A percentile compares a stretch with the other conserved stretches of the same genome.
Evolutionary conservation across 805 yeast genomes (phyloP).

Genomic region (Candida maris): DNA sequence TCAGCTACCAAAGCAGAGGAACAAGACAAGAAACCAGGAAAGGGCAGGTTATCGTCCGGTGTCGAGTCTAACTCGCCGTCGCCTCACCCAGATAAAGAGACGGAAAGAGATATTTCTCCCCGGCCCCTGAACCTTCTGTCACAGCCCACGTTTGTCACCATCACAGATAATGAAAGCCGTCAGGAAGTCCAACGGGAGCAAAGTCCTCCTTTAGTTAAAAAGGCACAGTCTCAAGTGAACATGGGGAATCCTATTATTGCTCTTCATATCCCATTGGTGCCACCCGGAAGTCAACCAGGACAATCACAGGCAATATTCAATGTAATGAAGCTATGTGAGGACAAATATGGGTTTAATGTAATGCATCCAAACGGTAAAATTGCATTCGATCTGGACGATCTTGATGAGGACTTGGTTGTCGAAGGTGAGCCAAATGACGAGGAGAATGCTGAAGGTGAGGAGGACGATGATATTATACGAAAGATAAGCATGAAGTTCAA

Average conservation of each 20-base stretch:
- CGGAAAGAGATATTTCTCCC: constrained; percentile 5
- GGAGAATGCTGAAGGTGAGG: constrained; percentile 29
- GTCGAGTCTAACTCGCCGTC: too few species aligned
- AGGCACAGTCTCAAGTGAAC: constrained; percentile 5
- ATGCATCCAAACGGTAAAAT: constrained; percentile 65
- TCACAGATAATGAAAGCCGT: constrained; percentile 8
- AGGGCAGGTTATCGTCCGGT: too few species aligned
- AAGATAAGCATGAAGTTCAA: constrained; percentile 27
- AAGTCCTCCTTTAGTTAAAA: neutral
- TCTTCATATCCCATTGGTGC: constrained; percentile 51
- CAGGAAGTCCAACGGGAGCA: constrained; percentile 2
- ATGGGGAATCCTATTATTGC: constrained; percentile 48
- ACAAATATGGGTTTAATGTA: constrained; percentile 75
- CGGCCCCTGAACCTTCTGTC: constrained; percentile 12
- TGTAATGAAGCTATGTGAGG: constrained; percentile 71
- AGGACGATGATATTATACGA: constrained; percentile 33
- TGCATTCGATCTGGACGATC: constrained; percentile 50
- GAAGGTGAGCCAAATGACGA: constrained; percentile 12
- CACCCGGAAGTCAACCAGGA: constrained; percentile 42
- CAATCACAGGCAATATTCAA: constrained; percentile 66
- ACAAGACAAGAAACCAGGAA: too few species aligned
- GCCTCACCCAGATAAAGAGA: too few species aligned
- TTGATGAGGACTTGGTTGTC: constrained; percentile 47
- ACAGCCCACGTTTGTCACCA: constrained; percentile 17
- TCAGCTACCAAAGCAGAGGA: constrained; percentile 1